These are phyloP conservation scores for Lodderomyces orthopsilosis DNA, from an alignment of 1,139 yeast genomes.

Conservation along the genomic window DNA sequence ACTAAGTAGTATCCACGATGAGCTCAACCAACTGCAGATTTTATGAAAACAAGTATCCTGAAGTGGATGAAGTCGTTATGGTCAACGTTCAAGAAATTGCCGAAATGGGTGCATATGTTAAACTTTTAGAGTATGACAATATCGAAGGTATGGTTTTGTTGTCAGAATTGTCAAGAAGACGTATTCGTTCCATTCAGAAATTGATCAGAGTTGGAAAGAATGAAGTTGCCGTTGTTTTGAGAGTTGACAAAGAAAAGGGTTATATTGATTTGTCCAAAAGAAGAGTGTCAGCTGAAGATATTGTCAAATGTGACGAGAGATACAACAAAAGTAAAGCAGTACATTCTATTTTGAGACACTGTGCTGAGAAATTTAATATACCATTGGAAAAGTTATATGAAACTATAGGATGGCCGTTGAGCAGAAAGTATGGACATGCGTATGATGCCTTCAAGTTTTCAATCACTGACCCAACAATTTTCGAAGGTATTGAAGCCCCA, in stretches of 20 bases:
- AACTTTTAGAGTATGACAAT: constrained; percentile 92
- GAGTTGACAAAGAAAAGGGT: constrained; percentile 98
- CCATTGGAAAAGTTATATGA: constrained; percentile 83
- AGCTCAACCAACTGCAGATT: constrained; percentile 92
- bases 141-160: constrained; percentile 98
- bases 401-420: constrained; percentile 95
- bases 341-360: constrained; percentile 94
- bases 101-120: constrained; percentile 97
- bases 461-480: constrained; percentile 86
- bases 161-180: constrained; percentile 96
- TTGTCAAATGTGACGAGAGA: constrained; percentile 95
- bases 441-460: constrained; percentile 96
- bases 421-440: constrained; percentile 94
- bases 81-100: constrained; percentile 98
- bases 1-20: constrained; percentile 34
- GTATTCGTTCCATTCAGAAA: constrained; percentile 96
- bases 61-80: constrained; percentile 97
- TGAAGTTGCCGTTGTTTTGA: constrained; percentile 97
- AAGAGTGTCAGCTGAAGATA: constrained; percentile 97
- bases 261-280: constrained; percentile 96
- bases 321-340: constrained; percentile 96
- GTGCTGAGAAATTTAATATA: constrained; percentile 93
- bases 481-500: constrained; percentile 76
- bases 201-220: constrained; percentile 97
- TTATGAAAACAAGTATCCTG: constrained; percentile 98